Evolutionary conservation across 768 basidiomycete genomes (phyloP).

Genomic region (Neoboletus magnificus): DNA sequence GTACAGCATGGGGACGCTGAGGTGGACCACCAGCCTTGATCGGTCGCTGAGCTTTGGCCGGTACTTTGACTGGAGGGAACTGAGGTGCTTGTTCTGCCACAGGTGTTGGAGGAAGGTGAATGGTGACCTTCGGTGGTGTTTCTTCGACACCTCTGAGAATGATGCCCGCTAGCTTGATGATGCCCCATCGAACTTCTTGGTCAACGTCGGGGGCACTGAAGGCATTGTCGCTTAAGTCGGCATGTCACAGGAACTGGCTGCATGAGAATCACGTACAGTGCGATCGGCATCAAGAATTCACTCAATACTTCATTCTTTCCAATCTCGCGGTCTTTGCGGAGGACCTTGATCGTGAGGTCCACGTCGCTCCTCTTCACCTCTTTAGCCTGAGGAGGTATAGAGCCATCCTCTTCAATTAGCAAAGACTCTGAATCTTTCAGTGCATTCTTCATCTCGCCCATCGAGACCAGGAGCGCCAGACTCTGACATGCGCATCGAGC

Average conservation of each 20-base stretch:
- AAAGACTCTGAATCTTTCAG: conserved; percentile 73
- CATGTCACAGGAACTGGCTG: conserved; percentile 1
- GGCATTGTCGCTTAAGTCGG: neutral
- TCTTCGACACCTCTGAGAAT: conserved; percentile 82
- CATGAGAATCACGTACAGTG: conserved; percentile 53
- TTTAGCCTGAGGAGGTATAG: conserved; percentile 62
- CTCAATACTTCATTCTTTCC: conserved; percentile 76
- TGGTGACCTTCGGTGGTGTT: conserved; percentile 78
- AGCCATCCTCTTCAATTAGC: conserved; percentile 85
- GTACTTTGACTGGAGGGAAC: conserved; percentile 51
- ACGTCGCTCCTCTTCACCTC: conserved; percentile 80
- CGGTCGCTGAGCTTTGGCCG: conserved; percentile 37
- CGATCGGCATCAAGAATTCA: conserved; percentile 77
- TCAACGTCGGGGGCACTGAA: conserved; percentile 73
- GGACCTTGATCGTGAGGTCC: conserved; percentile 79
- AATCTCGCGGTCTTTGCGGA: conserved; percentile 84
- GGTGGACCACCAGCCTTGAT: conserved; percentile 36
- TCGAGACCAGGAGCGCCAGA: conserved; percentile 76
- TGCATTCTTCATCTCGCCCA: conserved; percentile 85
- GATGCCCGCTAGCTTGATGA: conserved; percentile 89
- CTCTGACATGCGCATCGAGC: conserved; percentile 84
- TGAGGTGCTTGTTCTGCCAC: conserved; percentile 58
- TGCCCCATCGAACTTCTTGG: conserved; percentile 85
- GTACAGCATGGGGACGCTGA: conserved; percentile 27
- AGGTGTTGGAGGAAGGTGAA: conserved; percentile 77